These are phyloP conservation scores for Chrysoporthe austroafricana DNA, from an alignment of 2,329 filamentous ascomycete species.

Conservation along the genomic window DNA sequence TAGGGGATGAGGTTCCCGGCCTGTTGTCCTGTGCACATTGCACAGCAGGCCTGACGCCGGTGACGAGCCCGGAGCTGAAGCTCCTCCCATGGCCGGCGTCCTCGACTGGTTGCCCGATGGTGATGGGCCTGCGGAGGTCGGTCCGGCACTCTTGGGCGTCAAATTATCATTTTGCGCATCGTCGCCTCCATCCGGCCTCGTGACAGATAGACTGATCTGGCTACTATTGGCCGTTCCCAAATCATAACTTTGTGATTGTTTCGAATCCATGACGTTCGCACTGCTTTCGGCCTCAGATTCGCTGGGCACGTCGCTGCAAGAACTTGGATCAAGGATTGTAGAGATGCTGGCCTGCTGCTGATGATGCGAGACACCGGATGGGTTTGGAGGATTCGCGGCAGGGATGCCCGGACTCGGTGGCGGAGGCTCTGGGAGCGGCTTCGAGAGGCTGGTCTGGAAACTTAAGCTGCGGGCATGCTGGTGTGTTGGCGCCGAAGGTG, in stretches of 20 bases:
- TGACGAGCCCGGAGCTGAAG: slow-evolving; percentile 37
- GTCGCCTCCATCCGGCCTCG: slow-evolving; percentile 51
- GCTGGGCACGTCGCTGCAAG: slow-evolving; percentile 26
- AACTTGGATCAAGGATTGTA: slow-evolving; percentile 41
- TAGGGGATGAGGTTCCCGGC: slow-evolving; percentile 84
- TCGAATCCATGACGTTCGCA: slow-evolving; percentile 55
- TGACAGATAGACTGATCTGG: slow-evolving; percentile 44
- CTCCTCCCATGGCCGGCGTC: slow-evolving; percentile 43
- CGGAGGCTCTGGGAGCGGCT: slow-evolving; percentile 59
- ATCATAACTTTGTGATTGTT: slow-evolving; percentile 35
- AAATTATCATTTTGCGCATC: slow-evolving; percentile 50
- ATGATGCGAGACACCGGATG: slow-evolving; percentile 27
- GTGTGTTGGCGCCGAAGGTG: slow-evolving; percentile 29
- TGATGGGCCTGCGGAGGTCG: slow-evolving; percentile 60
- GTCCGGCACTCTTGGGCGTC: slow-evolving; percentile 57
- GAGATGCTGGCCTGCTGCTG: slow-evolving; percentile 34
- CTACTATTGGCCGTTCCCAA: slow-evolving; percentile 50
- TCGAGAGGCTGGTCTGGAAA: slow-evolving; percentile 60
- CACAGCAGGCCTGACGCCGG: slow-evolving; percentile 64
- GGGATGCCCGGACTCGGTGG: slow-evolving; percentile 41
- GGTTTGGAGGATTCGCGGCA: slow-evolving; percentile 31
- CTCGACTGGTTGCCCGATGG: slow-evolving; percentile 51
- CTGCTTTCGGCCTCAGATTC: slow-evolving; percentile 44
- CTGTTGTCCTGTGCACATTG: slow-evolving; percentile 82
- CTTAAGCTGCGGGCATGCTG: slow-evolving; percentile 60